A percentile compares a stretch with the other conserved stretches of the same genome.
Evolutionary conservation across 2,329 filamentous ascomycete genomes (phyloP).

Genomic region (Claviceps pazoutovae): DNA sequence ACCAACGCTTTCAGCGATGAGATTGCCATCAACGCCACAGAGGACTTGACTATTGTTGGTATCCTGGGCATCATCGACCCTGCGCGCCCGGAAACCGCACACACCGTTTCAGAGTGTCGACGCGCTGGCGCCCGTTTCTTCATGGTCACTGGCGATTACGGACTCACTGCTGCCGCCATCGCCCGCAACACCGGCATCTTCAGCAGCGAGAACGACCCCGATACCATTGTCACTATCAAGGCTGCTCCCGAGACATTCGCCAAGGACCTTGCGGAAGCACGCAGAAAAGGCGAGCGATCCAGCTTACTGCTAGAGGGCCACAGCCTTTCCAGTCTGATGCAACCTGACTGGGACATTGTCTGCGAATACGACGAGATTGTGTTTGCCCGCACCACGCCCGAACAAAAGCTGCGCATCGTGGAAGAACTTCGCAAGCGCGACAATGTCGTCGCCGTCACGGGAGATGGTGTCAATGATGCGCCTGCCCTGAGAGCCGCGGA

Average conservation of each 20-base stretch:
- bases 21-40: slow-evolving; percentile 23
- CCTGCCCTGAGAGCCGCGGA: slow-evolving; percentile 52
- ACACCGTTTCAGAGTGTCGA: slow-evolving; percentile 27
- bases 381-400: slow-evolving; percentile 53
- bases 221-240: slow-evolving; percentile 17
- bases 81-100: slow-evolving; percentile 27
- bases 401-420: slow-evolving; percentile 61
- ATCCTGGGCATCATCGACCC: slow-evolving; percentile 38
- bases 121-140: slow-evolving; percentile 30
- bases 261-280: slow-evolving; percentile 9
- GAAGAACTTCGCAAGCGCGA: slow-evolving; percentile 46
- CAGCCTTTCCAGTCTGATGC: slow-evolving; percentile 38
- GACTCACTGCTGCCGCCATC: slow-evolving; percentile 49
- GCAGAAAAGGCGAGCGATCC: slow-evolving; percentile 9
- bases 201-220: slow-evolving; percentile 31
- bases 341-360: slow-evolving; percentile 29
- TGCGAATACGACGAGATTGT: slow-evolving; percentile 46
- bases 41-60: slow-evolving; percentile 33
- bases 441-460: slow-evolving; percentile 56
- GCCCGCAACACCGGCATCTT: slow-evolving; percentile 52
- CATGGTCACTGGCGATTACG: slow-evolving; percentile 35
- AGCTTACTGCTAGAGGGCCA: slow-evolving; percentile 38
- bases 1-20: slow-evolving; percentile 39
- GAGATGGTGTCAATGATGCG: slow-evolving; percentile 56
- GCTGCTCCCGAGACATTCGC: slow-evolving; percentile 4